Evolutionary conservation across 2,329 filamentous ascomycete genomes (phyloP), one percentile per base, ranked within the genome.

Genomic region (Trichoderma sp.): DNA sequence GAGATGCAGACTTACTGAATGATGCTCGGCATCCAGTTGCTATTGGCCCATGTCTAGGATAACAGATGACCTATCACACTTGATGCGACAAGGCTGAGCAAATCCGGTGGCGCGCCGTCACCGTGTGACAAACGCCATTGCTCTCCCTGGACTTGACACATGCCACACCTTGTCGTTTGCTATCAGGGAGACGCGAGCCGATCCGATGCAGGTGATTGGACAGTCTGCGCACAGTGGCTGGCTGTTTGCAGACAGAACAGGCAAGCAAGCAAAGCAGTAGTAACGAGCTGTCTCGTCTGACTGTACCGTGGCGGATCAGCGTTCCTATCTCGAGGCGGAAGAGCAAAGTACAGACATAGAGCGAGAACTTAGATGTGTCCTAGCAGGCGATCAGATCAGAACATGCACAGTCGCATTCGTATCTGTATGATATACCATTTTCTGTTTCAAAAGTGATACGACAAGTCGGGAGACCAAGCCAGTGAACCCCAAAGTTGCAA

Each of bases 121-220:
- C 29, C 71, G 71, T 73, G 71, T 73, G 71, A 73, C 71, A 29
- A 27, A 41, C 71, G 59, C 60, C 71, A 65, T 64, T 38, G 9
- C 14, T 45, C 29, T 65, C 60, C 59, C 53, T 71, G 60, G 41
- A 33, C 16, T 56, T 27, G n/a, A 72, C 60, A 35, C 59, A 73
- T 65, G 69, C 60, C 56, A 35, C 69, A 73, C 27, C 53, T 50
- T 14, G 59, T 63, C 27, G 27, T 53, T 64, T 64, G 24, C 59
- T 72, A 33, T 45, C 59, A 35, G 27, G 24, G 6, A n/a, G 29
- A 12, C 7, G 41, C 41, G 41, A 45, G 41, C 38, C 6, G 60
- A 50, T 18, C 11, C 14, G 53, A 60, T 29, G 67, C 21, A 29
- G 53, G 29, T 73, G 71, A 73, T 65, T 73, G 71, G 71, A 38